These are phyloP conservation scores for Fusarium brachygibbosum DNA, from an alignment of 2,329 filamentous ascomycete species.

Conservation along the genomic window DNA sequence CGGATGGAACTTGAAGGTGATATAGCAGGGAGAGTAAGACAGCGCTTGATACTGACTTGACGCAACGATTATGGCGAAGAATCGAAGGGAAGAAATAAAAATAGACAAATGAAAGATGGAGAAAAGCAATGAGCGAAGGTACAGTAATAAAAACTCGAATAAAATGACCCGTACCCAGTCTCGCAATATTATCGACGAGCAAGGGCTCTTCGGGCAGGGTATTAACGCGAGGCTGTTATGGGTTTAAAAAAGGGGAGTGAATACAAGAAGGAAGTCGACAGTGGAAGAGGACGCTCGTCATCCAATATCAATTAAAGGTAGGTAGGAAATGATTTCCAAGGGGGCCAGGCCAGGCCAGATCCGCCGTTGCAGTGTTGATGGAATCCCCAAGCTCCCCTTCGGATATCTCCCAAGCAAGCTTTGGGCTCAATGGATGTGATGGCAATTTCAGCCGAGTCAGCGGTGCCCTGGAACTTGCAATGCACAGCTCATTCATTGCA, in stretches of 20 bases:
- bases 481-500: conserved; percentile 41
- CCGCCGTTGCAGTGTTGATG: conserved; percentile 32
- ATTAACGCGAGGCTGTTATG: conserved; percentile 35
- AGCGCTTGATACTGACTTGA: conserved; percentile 7
- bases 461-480: conserved; percentile 30
- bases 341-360: conserved; percentile 19
- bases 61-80: background rate
- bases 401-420: conserved; percentile 25
- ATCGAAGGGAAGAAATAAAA: background rate
- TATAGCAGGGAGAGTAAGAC: conserved; percentile 33
- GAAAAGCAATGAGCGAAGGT: conserved; percentile 23
- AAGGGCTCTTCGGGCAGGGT: conserved; percentile 31
- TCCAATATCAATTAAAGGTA: conserved; percentile 12
- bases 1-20: conserved; percentile 15
- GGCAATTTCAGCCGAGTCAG: conserved; percentile 42
- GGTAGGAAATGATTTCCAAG: conserved; percentile 15
- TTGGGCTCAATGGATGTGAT: conserved; percentile 35
- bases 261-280: background rate
- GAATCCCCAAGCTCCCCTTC: conserved; percentile 28
- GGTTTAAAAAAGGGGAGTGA: conserved; percentile 6
- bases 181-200: conserved; percentile 41
- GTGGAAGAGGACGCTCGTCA: conserved; percentile 12
- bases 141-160: conserved; percentile 14
- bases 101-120: conserved; percentile 19
- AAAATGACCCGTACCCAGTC: conserved; percentile 25